These are phyloP conservation scores for Vigna unguiculata DNA, from an alignment of 306 rosid species.

Conservation along the genomic window DNA sequence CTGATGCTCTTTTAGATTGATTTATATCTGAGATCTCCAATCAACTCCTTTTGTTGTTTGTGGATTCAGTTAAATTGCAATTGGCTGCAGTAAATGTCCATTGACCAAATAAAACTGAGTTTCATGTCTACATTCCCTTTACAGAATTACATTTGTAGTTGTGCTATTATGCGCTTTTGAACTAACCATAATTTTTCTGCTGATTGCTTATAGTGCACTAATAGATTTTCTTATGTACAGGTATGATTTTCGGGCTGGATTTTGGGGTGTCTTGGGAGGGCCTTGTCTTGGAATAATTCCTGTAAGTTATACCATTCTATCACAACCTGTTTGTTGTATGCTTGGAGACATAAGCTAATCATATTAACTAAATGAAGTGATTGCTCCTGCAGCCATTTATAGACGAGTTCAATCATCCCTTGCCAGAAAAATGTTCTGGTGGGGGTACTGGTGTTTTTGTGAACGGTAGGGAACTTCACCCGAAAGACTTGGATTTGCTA, in stretches of 20 bases:
- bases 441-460: slow-evolving; percentile 87
- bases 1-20: slow-evolving; percentile 25
- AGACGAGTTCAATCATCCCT: slow-evolving; percentile 83
- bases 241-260: slow-evolving; percentile 95
- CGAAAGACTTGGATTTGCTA: slow-evolving; percentile 86
- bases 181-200: not conserved
- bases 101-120: not conserved
- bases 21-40: not conserved
- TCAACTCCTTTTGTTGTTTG: slow-evolving; percentile 22
- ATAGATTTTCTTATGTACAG: slow-evolving; percentile 51
- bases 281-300: slow-evolving; percentile 97
- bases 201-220: slow-evolving; percentile 34
- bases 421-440: slow-evolving; percentile 83
- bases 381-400: slow-evolving; percentile 83
- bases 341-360: slow-evolving; percentile 10
- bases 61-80: slow-evolving; percentile 23
- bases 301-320: slow-evolving; percentile 63
- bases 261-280: slow-evolving; percentile 94
- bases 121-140: slow-evolving; percentile 21
- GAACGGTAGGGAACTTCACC: slow-evolving; percentile 95
- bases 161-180: slow-evolving; percentile 7
- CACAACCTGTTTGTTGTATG: slow-evolving; percentile 11
- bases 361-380: slow-evolving; percentile 33
- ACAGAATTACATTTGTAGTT: slow-evolving; percentile 13
- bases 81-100: slow-evolving; percentile 13